phyloP scores from a whole-genome alignment of 2,329 filamentous ascomycete genomes.

The Pseudogymnoascus sp. region DNA sequence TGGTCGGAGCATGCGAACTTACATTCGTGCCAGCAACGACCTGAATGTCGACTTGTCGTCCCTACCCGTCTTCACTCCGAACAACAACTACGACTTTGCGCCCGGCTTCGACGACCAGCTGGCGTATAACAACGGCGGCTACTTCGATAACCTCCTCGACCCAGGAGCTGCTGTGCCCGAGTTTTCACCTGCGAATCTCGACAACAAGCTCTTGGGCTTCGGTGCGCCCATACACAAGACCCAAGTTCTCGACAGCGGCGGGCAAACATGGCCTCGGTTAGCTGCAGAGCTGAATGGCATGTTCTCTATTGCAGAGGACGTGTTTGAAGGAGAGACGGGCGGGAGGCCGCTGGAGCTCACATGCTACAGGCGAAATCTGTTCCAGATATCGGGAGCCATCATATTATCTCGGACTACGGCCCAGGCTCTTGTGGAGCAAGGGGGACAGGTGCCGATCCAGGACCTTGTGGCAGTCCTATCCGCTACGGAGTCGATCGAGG shows the following conservation, averaged over 20 bases:
- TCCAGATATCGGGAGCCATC: conserved; percentile 86
- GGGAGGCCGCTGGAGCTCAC: conserved; percentile 72
- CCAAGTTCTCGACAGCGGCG: conserved; percentile 57
- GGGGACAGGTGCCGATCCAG: conserved; percentile 66
- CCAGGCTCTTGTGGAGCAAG: conserved; percentile 67
- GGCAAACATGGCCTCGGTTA: conserved; percentile 57
- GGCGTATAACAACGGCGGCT: conserved; percentile 41
- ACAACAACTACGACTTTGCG: conserved; percentile 40
- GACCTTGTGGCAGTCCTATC: conserved; percentile 76
- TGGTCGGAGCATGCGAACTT: background rate
- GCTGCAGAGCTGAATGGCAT: conserved; percentile 75
- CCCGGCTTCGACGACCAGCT: conserved; percentile 61
- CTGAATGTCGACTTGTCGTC: conserved; percentile 6
- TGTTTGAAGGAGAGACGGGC: conserved; percentile 47
- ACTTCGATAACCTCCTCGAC: conserved; percentile 33
- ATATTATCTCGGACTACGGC: conserved; percentile 66
- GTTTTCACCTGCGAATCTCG: conserved; percentile 40
- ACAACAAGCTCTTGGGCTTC: conserved; percentile 69
- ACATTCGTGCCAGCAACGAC: conserved; percentile 5
- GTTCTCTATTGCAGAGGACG: conserved; percentile 81
- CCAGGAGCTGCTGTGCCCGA: conserved; percentile 18
- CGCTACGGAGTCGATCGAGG: conserved; percentile 85
- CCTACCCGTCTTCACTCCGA: conserved; percentile 2
- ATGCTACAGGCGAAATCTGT: conserved; percentile 89
- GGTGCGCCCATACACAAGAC: conserved; percentile 53